Evolutionary conservation across 495 filamentous ascomycete genomes (phyloP).

Genomic region (Penicillium verhagenii): DNA sequence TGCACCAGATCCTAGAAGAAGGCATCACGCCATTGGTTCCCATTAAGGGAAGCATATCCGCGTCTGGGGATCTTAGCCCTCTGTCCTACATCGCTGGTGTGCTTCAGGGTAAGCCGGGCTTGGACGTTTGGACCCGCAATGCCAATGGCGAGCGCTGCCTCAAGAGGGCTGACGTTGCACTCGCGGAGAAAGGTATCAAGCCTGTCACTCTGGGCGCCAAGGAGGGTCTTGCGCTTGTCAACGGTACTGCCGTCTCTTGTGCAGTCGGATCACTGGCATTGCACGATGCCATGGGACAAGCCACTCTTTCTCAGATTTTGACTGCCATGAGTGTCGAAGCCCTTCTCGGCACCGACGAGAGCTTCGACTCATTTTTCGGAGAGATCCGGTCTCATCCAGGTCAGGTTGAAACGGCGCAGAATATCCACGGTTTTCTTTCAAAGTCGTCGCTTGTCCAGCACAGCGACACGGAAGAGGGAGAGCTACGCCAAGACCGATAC

Average conservation of each 20-base stretch:
- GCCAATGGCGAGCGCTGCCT: too few species aligned
- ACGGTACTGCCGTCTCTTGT: background rate
- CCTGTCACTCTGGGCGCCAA: background rate
- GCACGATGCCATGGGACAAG: background rate
- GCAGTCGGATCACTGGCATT: background rate
- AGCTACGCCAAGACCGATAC: background rate
- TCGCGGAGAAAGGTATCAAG: background rate
- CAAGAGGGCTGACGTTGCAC: background rate
- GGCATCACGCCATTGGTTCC: background rate
- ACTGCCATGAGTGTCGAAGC: background rate
- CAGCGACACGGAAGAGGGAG: background rate
- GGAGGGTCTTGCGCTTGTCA: background rate
- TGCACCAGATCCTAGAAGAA: too few species aligned
- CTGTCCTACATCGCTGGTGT: background rate
- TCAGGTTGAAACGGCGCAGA: background rate
- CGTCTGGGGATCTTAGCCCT: background rate
- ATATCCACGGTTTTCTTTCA: background rate
- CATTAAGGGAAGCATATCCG: background rate
- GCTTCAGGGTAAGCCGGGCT: background rate
- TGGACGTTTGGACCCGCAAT: background rate
- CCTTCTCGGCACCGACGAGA: background rate
- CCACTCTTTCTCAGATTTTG: background rate
- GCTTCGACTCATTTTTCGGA: background rate
- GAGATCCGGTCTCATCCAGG: background rate
- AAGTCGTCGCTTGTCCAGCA: background rate